These are phyloP conservation scores for Gliomastix tumulicola DNA, from an alignment of 2,329 filamentous ascomycete genomes.

Conservation along the genomic window DNA sequence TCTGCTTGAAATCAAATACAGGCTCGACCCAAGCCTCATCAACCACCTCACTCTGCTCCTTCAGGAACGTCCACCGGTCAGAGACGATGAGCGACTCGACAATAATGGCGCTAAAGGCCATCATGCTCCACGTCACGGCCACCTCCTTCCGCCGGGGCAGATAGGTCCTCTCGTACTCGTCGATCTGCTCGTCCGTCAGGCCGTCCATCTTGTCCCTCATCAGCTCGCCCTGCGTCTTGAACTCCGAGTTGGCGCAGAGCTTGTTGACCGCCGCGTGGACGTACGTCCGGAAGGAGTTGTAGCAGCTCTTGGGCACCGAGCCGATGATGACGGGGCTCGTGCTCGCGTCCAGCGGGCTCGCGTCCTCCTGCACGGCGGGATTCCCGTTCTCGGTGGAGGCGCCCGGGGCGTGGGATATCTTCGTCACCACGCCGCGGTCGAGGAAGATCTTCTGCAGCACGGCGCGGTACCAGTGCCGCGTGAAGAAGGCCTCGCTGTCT, in stretches of 20 bases:
- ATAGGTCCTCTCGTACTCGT: constrained; percentile 61
- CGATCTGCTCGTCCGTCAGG: constrained; percentile 71
- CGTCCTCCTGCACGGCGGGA: constrained; percentile 5
- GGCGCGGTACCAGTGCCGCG: constrained; percentile 85
- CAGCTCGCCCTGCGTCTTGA: constrained; percentile 51
- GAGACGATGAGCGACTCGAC: constrained; percentile 86
- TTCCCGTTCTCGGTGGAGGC: constrained; percentile 15
- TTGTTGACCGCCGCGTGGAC: constrained; percentile 76
- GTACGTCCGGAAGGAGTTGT: constrained; percentile 68
- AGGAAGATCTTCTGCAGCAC: constrained; percentile 88
- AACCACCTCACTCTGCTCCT: constrained; percentile 66
- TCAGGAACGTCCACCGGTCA: constrained; percentile 83
- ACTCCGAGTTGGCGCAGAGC: constrained; percentile 50
- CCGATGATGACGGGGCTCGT: constrained; percentile 83
- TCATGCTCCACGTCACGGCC: constrained; percentile 84
- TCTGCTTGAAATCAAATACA: constrained; percentile 82
- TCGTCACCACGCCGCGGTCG: constrained; percentile 69
- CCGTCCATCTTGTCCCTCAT: constrained; percentile 59
- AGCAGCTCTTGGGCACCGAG: constrained; percentile 72
- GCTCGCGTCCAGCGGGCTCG: constrained; percentile 44
- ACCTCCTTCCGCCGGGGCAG: constrained; percentile 67
- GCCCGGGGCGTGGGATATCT: constrained; percentile 33
- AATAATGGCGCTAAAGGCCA: constrained; percentile 89
- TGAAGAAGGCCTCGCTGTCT: constrained; percentile 86
- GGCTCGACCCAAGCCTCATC: constrained; percentile 82